phyloP scores from a whole-genome alignment of 768 basidiomycete species.

The Lactifluus subvellereus region DNA sequence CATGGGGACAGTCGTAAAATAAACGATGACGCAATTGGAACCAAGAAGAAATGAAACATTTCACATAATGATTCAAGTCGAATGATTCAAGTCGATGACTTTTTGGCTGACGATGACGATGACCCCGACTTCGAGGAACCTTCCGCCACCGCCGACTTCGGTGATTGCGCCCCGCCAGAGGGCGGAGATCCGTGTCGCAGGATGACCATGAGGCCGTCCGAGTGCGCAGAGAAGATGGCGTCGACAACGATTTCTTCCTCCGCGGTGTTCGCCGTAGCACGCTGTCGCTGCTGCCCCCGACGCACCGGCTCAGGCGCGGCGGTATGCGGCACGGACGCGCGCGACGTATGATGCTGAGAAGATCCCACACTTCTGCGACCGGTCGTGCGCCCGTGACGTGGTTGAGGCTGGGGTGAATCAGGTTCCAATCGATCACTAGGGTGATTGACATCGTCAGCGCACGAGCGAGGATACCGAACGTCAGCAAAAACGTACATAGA shows the following conservation, averaged over 20 bases:
- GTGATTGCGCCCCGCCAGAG: not conserved
- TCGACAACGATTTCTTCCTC: constrained; percentile 54
- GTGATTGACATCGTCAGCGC: not conserved
- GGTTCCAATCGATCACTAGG: constrained; percentile 18
- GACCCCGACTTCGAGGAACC: not conserved
- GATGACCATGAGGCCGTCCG: constrained; percentile 79
- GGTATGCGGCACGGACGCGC: not conserved
- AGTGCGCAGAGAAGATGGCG: constrained; percentile 81
- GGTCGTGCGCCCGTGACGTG: constrained; percentile 6
- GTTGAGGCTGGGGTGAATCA: constrained; percentile 6
- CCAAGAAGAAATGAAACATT: not conserved
- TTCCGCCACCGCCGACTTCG: not conserved
- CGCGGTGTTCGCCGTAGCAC: not conserved
- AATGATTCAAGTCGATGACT: not conserved
- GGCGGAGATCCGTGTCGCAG: constrained; percentile 44
- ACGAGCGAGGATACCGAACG: not conserved
- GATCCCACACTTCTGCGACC: not conserved
- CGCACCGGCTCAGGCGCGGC: not conserved
- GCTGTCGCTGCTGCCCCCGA: not conserved
- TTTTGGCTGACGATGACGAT: not conserved
- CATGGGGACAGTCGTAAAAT: not conserved
- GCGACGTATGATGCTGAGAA: not conserved
- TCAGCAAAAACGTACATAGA: constrained; percentile 41
- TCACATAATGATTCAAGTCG: not conserved
- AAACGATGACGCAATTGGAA: not conserved